These are phyloP conservation scores for Cantharellus cinnabarinus DNA, from an alignment of 768 basidiomycete genomes.

Conservation along the genomic window DNA sequence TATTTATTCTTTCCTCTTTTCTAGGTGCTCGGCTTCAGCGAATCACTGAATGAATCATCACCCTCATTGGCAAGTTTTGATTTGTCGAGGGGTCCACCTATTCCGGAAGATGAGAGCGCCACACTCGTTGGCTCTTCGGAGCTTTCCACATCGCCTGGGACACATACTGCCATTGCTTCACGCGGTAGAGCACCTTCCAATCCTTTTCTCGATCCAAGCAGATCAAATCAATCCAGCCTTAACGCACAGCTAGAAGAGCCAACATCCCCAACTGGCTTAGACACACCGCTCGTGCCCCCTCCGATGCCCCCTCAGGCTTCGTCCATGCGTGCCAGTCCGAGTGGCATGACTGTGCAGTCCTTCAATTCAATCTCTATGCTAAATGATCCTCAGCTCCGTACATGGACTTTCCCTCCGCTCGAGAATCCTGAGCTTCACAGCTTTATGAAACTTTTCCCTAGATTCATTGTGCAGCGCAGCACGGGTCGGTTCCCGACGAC, in stretches of 20 bases:
- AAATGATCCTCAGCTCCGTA: conserved; percentile 29
- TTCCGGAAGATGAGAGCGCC: too few relatives aligned
- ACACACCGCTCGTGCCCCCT: too few relatives aligned
- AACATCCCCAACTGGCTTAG: neutral
- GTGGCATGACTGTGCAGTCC: too few relatives aligned
- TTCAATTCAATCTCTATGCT: neutral
- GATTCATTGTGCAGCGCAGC: conserved; percentile 48
- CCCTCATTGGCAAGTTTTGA: too few relatives aligned
- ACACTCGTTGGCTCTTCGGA: too few relatives aligned
- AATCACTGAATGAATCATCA: conserved; percentile 17
- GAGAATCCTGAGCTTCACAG: conserved; percentile 46
- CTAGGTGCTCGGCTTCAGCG: conserved; percentile 56
- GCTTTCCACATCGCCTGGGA: neutral
- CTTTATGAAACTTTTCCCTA: conserved; percentile 54
- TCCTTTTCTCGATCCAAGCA: neutral
- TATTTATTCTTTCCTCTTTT: conserved; percentile 5
- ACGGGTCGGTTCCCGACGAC: conserved; percentile 50
- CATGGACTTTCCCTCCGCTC: conserved; percentile 61
- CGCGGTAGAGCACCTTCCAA: neutral
- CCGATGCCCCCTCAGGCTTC: too few relatives aligned
- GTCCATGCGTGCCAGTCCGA: too few relatives aligned
- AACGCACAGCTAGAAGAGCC: neutral
- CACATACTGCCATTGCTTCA: neutral
- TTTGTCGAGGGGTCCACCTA: too few relatives aligned
- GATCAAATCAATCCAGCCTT: neutral